Evolutionary conservation across 2,329 filamentous ascomycete species (phyloP), one percentile per base, ranked within the genome.

Genomic region (Hypoxylon sp.): DNA sequence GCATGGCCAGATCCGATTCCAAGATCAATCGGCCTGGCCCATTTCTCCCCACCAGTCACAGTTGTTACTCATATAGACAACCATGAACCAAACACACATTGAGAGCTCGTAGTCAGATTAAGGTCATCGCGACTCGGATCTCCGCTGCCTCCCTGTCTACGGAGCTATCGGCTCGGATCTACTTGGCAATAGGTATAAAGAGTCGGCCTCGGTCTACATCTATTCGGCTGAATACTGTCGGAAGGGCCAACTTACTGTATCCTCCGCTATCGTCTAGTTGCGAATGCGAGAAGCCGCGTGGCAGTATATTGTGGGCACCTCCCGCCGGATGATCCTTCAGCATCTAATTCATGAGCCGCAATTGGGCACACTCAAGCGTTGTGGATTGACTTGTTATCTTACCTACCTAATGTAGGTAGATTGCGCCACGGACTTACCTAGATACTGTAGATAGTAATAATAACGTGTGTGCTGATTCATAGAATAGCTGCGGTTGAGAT

Each of bases 151-250:
- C 41, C 30, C n/a, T 48, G 2, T 48, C 11, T 3, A 11, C 65
- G 62, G 65, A 65, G 50, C 11, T 60, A 68, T 68, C 65, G 65
- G 65, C 65, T 68, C 65, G 65, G 65, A 59, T 56, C 48, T 65
- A 47, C 7, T 29, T 9, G 21, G 23, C 32, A 32, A 48, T 8
- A 21, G 7, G 11, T 32, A 14, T 30, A 37, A 29, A 12, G 46
- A n/a, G 23, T 45, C 9, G 48, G 19, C 29, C 47, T 61, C 47
- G 61, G 56, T 46, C 29, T 50, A 27, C 21, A 52, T 46, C 29
- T 50, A 27, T 30, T 32, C 45, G 50, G 59, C 45, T 56, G 21
- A 27, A 46, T 29, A 8, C 27, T 5, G 21, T 37, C 12, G 14
- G 30, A 32, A 25, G 12, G 8, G 9, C n/a, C 27, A 14, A 43